Evolutionary conservation across 257 asterid genomes (phyloP), one percentile per base, ranked within the genome.

Genomic region (Rehmannia glutinosa): DNA sequence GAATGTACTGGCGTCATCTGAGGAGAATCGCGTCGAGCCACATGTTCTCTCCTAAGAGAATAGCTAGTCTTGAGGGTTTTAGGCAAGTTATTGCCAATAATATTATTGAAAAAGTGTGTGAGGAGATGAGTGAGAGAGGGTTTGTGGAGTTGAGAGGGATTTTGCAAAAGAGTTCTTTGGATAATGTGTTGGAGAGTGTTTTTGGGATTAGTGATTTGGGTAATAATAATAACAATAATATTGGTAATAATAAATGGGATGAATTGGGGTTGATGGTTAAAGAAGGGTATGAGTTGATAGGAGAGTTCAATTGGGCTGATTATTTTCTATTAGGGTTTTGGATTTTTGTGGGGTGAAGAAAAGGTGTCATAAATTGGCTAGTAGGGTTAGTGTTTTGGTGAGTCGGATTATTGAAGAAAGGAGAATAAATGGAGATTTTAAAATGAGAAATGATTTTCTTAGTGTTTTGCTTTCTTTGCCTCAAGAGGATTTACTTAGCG

Each of bases 251-350:
- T n/a, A 23, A 71, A 17, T 74, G 71, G 25, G 78, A 66, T 27
- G 81, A 68, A 24, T 20, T 88, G 70, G 86, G 89, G 13, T 53
- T 42, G 54, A 83, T 86, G 93, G 89, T 88, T 12, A 80, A 78
- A 38, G 87, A 86, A 79, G 93, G 96, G 35, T 88, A 88, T 84
- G 87, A 77, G 52, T 6, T 86, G 9, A 62, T 88, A 27, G 78
- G 81, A 3, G 89, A 82, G 58, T 86, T 88, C 70, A 88, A 84
- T 25, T 88, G 93, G 96, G 75, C 72, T 38, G 96, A 88, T 75
- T 78, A 88, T 70, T 62, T 82, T 51, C 73, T 84, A 35, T 77
- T 81, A 17, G 79, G 83, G 70, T 64, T 75, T 62, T 88, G 45
- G 96, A 86, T 49, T 78, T 87, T 23, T 25, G 73, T 58, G 93